A percentile compares a stretch with the other conserved stretches of the same genome.
These are phyloP conservation scores for Teunomyces aglyptinius DNA, from an alignment of 805 yeast genomes.

Conservation along the genomic window DNA sequence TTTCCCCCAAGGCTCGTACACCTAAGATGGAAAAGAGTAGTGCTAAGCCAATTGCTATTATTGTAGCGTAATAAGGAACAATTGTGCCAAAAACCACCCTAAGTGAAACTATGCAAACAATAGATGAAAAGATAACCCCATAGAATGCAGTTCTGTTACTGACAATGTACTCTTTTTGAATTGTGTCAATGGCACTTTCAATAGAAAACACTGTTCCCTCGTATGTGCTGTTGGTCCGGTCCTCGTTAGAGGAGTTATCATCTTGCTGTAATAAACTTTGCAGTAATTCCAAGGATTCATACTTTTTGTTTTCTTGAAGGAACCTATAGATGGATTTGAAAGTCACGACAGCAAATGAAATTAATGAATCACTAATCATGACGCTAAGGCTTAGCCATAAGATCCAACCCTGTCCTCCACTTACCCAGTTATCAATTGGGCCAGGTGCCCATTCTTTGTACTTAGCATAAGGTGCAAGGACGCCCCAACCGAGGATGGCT, in stretches of 20 bases:
- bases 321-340: constrained; percentile 36
- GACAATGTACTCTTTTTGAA: constrained; percentile 43
- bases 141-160: constrained; percentile 45
- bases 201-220: constrained; percentile 30
- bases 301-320: not conserved
- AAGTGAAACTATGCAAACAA: constrained; percentile 66
- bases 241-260: constrained; percentile 9
- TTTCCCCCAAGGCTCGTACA: constrained; percentile 93
- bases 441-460: constrained; percentile 84
- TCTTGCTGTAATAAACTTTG: constrained; percentile 5
- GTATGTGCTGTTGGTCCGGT: constrained; percentile 12
- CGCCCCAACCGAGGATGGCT: constrained; percentile 86
- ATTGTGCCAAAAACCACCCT: constrained; percentile 65
- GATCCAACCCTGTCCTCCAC: constrained; percentile 97
- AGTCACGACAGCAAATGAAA: constrained; percentile 68
- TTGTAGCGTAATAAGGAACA: constrained; percentile 69
- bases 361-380: constrained; percentile 89
- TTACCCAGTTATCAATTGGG: constrained; percentile 85
- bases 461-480: constrained; percentile 79
- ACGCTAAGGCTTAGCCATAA: constrained; percentile 90
- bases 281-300: not conserved
- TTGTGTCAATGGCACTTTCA: constrained; percentile 29
- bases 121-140: constrained; percentile 66
- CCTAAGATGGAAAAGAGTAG: constrained; percentile 79
- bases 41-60: constrained; percentile 71